phyloP scores from a whole-genome alignment of 768 basidiomycete species.

The Russula sp. region DNA sequence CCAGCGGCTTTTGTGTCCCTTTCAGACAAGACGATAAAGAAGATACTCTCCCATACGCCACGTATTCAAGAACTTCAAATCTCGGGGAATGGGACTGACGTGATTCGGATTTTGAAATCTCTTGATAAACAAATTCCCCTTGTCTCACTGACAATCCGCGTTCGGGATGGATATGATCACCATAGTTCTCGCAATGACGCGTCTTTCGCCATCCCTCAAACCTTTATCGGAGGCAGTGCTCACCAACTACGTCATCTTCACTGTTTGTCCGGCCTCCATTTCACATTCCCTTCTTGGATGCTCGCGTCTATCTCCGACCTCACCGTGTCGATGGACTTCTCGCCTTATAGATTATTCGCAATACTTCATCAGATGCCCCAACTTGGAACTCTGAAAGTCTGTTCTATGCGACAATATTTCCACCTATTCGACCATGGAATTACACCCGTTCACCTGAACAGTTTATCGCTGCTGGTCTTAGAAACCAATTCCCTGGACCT shows the following conservation, averaged over 20 bases:
- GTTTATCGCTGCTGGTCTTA: neutral
- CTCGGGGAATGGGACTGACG: neutral
- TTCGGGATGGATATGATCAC: neutral
- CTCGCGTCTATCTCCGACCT: conserved; percentile 1
- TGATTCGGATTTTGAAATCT: conserved; percentile 5
- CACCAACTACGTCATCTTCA: conserved; percentile 4
- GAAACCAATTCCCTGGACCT: conserved; percentile 3
- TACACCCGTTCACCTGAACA: neutral
- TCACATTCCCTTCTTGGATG: conserved; percentile 5
- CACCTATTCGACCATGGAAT: neutral
- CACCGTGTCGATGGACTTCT: conserved; percentile 4
- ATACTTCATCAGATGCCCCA: conserved; percentile 3
- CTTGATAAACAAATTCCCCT: conserved; percentile 3
- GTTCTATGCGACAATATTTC: neutral
- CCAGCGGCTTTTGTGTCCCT: neutral
- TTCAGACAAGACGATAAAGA: neutral
- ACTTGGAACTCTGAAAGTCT: neutral
- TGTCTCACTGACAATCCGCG: neutral
- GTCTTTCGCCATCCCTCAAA: neutral
- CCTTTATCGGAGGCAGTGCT: neutral
- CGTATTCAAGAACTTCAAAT: conserved; percentile 5
- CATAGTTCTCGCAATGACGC: neutral
- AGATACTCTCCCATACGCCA: neutral
- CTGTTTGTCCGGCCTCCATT: neutral
- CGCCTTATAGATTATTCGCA: neutral